phyloP scores from a whole-genome alignment of 495 filamentous ascomycete species.

The Penicillium waksmanii region DNA sequence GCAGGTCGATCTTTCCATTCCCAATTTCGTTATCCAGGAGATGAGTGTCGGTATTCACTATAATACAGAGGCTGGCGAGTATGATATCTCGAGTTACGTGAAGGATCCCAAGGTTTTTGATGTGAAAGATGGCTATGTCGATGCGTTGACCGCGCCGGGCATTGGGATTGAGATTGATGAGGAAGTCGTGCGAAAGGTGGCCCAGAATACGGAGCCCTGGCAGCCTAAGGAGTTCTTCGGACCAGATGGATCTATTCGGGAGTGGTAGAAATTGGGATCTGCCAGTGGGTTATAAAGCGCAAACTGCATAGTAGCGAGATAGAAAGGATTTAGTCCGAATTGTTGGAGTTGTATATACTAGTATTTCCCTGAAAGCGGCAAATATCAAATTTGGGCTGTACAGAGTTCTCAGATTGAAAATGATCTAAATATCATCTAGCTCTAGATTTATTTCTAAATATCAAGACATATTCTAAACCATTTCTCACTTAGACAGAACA shows the following conservation, averaged over 20 bases:
- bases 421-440: no score
- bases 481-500: neutral
- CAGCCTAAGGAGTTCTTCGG: constrained; percentile 66
- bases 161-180: constrained; percentile 80
- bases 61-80: constrained; percentile 62
- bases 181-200: constrained; percentile 58
- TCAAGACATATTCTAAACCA: no score
- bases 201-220: constrained; percentile 58
- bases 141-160: constrained; percentile 62
- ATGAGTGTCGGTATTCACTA: constrained; percentile 84
- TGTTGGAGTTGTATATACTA: no score
- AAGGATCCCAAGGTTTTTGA: constrained; percentile 64
- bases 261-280: constrained; percentile 59
- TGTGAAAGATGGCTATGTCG: constrained; percentile 69
- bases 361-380: no score
- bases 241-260: constrained; percentile 70
- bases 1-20: constrained; percentile 63
- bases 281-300: neutral
- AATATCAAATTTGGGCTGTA: no score
- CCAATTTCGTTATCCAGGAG: constrained; percentile 81
- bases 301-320: neutral
- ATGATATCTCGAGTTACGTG: constrained; percentile 70
- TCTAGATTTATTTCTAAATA: no score
- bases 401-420: no score
- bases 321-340: neutral